Conservation (phyloP, 495 filamentous ascomycete species). For the Aspergillus olivimuriae region DNA sequence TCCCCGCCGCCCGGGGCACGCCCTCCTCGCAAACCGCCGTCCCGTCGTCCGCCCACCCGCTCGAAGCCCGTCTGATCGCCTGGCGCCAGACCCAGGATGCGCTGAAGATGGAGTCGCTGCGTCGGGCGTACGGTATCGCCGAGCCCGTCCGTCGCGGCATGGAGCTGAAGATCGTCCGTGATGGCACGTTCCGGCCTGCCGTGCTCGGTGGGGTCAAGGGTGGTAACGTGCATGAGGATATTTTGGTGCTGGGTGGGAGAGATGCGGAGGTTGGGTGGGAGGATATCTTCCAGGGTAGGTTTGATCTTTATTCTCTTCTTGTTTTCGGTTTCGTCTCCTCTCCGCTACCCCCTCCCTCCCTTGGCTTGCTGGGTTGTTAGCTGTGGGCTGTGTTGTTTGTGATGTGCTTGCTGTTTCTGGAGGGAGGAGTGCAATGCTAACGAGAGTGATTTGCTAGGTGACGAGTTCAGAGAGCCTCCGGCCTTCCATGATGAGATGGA, state of each 20-base stretch:
- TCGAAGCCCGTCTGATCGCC: slow-evolving; percentile 76
- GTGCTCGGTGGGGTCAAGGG: slow-evolving; percentile 34
- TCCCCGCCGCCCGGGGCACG: slow-evolving; percentile 38
- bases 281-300: slow-evolving; percentile 68
- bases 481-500: slow-evolving; percentile 92
- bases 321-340: slow-evolving; percentile 6
- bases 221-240: slow-evolving; percentile 64
- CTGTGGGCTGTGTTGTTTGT: background rate
- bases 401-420: background rate
- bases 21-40: slow-evolving; percentile 36
- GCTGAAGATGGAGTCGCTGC: slow-evolving; percentile 79
- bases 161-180: slow-evolving; percentile 80
- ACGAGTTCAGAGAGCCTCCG: slow-evolving; percentile 53
- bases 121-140: slow-evolving; percentile 83
- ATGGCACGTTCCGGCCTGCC: slow-evolving; percentile 47
- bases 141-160: slow-evolving; percentile 91
- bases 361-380: slow-evolving; percentile 4
- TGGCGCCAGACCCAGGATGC: slow-evolving; percentile 82
- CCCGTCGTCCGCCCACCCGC: slow-evolving; percentile 68
- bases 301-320: slow-evolving; percentile 6
- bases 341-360: slow-evolving; percentile 5
- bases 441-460: slow-evolving; percentile 42
- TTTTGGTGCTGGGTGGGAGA: slow-evolving; percentile 61
- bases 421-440: slow-evolving; percentile 4
- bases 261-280: slow-evolving; percentile 78